phyloP scores from a whole-genome alignment of 2,329 filamentous ascomycete genomes.

The Stromatinia cepivora region DNA sequence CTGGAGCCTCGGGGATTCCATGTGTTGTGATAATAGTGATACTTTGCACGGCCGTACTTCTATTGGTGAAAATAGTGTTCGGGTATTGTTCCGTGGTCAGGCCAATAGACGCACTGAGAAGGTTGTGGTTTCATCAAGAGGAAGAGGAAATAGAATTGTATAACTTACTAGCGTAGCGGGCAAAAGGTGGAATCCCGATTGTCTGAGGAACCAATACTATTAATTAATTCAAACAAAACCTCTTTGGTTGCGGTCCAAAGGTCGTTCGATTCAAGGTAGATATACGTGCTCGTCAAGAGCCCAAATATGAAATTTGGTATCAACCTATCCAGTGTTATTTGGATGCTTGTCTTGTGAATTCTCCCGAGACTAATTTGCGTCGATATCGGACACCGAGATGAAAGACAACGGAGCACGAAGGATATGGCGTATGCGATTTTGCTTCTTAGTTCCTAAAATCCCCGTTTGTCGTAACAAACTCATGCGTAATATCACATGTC shows the following conservation, averaged over 20 bases:
- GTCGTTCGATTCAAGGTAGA: background rate
- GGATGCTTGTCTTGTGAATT: background rate
- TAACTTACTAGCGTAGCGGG: background rate
- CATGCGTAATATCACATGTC: conserved; percentile 84
- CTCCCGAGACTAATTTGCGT: background rate
- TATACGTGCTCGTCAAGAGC: background rate
- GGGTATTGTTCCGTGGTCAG: background rate
- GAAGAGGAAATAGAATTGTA: background rate
- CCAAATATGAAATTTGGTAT: background rate
- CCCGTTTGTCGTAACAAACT: conserved; percentile 66
- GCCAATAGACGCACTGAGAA: background rate
- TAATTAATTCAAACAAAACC: background rate
- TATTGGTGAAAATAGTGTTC: background rate
- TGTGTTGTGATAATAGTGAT: background rate
- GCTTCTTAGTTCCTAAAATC: conserved; percentile 56
- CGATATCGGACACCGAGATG: background rate
- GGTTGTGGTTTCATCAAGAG: background rate
- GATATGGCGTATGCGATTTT: background rate
- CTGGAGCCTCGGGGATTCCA: background rate
- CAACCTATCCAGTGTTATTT: background rate
- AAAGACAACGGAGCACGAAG: background rate
- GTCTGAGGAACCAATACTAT: background rate
- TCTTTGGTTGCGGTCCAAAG: background rate
- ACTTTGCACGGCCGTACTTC: background rate
- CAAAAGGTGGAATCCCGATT: no score